These are phyloP conservation scores for Phyllostachys edulis DNA, from an alignment of 176 grass and related monocot species.

Conservation along the genomic window DNA sequence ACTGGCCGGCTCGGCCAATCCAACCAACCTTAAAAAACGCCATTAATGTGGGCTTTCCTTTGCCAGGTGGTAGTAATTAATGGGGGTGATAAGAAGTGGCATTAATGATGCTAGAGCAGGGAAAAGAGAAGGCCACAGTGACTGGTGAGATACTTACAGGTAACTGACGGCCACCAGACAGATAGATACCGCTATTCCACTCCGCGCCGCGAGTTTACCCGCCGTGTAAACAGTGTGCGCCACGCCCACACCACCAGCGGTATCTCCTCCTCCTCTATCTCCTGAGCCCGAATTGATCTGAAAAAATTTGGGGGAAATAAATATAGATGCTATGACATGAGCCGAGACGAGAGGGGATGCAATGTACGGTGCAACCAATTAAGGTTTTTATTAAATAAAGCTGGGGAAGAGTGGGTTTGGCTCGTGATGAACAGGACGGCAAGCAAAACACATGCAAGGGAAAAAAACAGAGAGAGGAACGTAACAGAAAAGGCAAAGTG, in stretches of 20 bases:
- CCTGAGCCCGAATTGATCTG: neutral
- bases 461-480: neutral
- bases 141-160: constrained; percentile 10
- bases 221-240: constrained; percentile 20
- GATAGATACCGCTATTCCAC: no score
- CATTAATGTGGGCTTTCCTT: neutral
- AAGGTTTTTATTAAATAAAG: neutral
- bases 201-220: neutral
- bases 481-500: neutral
- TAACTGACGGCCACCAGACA: neutral
- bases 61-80: neutral
- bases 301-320: neutral
- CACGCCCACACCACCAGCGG: neutral
- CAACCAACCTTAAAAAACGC: constrained; percentile 18
- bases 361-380: neutral
- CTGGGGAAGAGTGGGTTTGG: neutral
- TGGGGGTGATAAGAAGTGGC: neutral
- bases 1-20: neutral
- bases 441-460: neutral
- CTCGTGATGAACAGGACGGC: neutral
- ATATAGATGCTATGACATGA: neutral
- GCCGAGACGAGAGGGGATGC: neutral
- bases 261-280: neutral
- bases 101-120: neutral
- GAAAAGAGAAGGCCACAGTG: neutral